These are phyloP conservation scores for Barbarea vulgaris DNA, from an alignment of 345 rosid genomes.

Conservation along the genomic window DNA sequence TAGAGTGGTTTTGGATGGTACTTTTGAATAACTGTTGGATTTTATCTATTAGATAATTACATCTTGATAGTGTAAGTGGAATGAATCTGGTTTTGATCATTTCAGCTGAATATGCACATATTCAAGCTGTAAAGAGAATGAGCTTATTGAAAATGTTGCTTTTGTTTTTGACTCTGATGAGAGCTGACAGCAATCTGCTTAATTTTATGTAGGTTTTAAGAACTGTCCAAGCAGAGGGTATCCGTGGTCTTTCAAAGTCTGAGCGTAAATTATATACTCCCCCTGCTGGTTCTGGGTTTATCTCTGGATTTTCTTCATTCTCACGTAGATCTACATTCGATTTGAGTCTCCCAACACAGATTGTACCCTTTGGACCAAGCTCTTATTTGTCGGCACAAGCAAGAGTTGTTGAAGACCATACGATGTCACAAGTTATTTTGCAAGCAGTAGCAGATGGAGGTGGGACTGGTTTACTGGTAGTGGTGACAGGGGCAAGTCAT, in stretches of 20 bases:
- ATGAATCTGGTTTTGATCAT: conserved; percentile 14
- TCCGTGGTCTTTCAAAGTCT: conserved; percentile 79
- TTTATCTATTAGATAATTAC: neutral
- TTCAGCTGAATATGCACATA: conserved; percentile 19
- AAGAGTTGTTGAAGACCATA: conserved; percentile 84
- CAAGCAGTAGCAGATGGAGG: conserved; percentile 57
- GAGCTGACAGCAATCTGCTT: conserved; percentile 18
- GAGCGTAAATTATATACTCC: conserved; percentile 80
- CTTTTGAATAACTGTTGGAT: neutral
- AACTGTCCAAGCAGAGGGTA: conserved; percentile 92
- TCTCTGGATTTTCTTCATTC: conserved; percentile 77
- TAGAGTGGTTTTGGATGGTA: neutral
- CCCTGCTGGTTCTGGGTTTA: conserved; percentile 93
- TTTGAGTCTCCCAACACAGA: conserved; percentile 51
- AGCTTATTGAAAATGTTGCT: neutral
- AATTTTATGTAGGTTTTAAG: conserved; percentile 62
- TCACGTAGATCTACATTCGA: conserved; percentile 66
- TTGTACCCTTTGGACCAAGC: conserved; percentile 81
- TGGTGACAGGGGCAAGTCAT: conserved; percentile 85
- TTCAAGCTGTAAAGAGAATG: conserved; percentile 10
- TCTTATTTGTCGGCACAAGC: conserved; percentile 88
- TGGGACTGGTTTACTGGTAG: conserved; percentile 72
- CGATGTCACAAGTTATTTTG: conserved; percentile 76
- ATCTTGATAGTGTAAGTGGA: conserved; percentile 9
- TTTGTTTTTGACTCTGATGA: neutral